Percentiles rank a stretch among this genome's conserved stretches.
Evolutionary conservation across 805 yeast species (phyloP).

Genomic region (Jamesozyma piceae): DNA sequence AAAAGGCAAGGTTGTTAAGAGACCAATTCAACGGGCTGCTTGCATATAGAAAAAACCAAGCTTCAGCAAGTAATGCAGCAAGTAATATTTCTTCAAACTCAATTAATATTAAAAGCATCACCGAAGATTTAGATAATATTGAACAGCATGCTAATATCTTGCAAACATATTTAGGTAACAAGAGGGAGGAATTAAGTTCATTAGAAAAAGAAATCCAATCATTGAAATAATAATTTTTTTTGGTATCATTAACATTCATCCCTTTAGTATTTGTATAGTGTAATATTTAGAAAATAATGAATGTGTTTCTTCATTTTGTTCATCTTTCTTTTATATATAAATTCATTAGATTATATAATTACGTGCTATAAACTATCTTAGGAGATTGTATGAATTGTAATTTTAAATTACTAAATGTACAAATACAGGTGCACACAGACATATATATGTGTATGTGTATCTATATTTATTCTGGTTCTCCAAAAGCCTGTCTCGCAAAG

Average conservation of each 20-base stretch:
- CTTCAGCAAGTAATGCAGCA: conserved; percentile 28
- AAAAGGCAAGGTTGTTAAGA: conserved; percentile 28
- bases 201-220: conserved; percentile 36
- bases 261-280: no score
- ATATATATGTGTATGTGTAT: no score
- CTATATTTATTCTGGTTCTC: no score
- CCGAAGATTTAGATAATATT: conserved; percentile 56
- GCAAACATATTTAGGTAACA: conserved; percentile 55
- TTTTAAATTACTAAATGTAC: no score
- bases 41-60: conserved; percentile 61
- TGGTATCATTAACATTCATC: not conserved
- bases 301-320: not conserved
- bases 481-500: conserved; percentile 15
- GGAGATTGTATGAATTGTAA: not conserved
- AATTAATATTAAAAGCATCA: conserved; percentile 41
- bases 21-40: conserved; percentile 76
- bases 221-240: not conserved
- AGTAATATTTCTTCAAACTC: conserved; percentile 17
- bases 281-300: not conserved
- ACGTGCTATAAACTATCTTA: not conserved
- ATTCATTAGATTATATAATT: not conserved
- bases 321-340: not conserved
- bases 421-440: no score
- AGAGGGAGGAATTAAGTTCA: conserved; percentile 49
- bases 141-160: conserved; percentile 68